phyloP scores from a whole-genome alignment of 2,329 filamentous ascomycete species.

The Penicillium psychrosexuale region DNA sequence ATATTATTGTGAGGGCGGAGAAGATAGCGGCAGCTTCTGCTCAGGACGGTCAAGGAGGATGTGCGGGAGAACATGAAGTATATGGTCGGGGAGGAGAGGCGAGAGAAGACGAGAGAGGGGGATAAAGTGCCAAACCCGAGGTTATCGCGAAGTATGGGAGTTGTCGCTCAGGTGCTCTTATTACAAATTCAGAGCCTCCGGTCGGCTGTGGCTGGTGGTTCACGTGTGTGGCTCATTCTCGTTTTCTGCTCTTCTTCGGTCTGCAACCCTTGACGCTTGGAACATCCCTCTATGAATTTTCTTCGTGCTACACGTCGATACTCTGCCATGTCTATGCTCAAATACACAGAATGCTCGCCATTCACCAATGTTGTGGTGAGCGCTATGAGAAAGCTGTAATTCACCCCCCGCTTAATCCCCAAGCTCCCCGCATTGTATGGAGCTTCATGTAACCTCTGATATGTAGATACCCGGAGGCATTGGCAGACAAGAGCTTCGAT shows the following conservation, averaged over 20 bases:
- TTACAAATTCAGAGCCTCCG: constrained; percentile 22
- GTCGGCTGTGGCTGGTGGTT: constrained; percentile 23
- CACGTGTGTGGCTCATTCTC: constrained; percentile 16
- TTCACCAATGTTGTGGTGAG: constrained; percentile 68
- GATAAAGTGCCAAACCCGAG: constrained; percentile 5
- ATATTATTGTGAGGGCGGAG: constrained; percentile 27
- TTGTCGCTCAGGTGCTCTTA: constrained; percentile 1
- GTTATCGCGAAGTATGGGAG: constrained; percentile 13
- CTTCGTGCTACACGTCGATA: constrained; percentile 22
- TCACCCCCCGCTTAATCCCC: constrained; percentile 16
- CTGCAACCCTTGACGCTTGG: background rate
- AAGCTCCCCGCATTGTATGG: constrained; percentile 8
- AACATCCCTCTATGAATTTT: constrained; percentile 23
- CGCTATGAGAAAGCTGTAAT: constrained; percentile 76
- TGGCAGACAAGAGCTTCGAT: constrained; percentile 89
- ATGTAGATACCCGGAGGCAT: constrained; percentile 75
- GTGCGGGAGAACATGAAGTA: constrained; percentile 41
- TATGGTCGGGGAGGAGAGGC: constrained; percentile 5
- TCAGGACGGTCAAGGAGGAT: constrained; percentile 30
- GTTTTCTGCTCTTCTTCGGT: background rate
- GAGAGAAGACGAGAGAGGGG: background rate
- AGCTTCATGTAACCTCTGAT: constrained; percentile 10
- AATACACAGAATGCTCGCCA: constrained; percentile 48
- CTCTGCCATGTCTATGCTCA: constrained; percentile 34
- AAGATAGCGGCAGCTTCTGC: constrained; percentile 42